Evolutionary conservation across 441 rosid genomes (phyloP).

Genomic region (Populus hybrid): DNA sequence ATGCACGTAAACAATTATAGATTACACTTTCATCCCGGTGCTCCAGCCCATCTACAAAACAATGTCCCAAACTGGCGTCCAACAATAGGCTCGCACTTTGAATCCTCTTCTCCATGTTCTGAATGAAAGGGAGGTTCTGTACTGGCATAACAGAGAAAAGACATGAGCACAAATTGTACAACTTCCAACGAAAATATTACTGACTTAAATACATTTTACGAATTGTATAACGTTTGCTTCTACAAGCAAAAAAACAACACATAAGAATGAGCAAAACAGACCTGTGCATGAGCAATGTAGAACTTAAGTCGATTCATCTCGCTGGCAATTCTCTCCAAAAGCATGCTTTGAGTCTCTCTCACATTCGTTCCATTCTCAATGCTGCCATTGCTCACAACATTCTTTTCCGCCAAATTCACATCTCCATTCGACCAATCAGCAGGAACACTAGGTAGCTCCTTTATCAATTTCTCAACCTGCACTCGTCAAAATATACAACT

Average conservation of each 20-base stretch:
- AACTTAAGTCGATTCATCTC: constrained; percentile 97
- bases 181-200: background rate
- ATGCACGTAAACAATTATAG: constrained; percentile 94
- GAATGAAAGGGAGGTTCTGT: constrained; percentile 95
- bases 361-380: constrained; percentile 73
- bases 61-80: constrained; percentile 95
- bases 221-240: background rate
- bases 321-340: constrained; percentile 92
- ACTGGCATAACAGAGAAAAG: constrained; percentile 67
- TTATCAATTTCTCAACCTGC: constrained; percentile 95
- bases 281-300: constrained; percentile 91
- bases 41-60: constrained; percentile 88
- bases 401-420: constrained; percentile 38
- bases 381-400: constrained; percentile 39
- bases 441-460: constrained; percentile 78
- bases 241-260: background rate
- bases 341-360: constrained; percentile 96
- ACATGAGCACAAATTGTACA: constrained; percentile 39
- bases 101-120: constrained; percentile 96
- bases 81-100: constrained; percentile 77
- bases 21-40: constrained; percentile 79
- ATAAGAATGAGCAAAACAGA: constrained; percentile 32
- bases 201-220: background rate
- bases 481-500: constrained; percentile 20
- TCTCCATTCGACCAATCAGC: constrained; percentile 79